A percentile compares a stretch with the other conserved stretches of the same genome.
These are phyloP conservation scores for Piloderma croceum DNA, from an alignment of 768 basidiomycete genomes.

Conservation along the genomic window DNA sequence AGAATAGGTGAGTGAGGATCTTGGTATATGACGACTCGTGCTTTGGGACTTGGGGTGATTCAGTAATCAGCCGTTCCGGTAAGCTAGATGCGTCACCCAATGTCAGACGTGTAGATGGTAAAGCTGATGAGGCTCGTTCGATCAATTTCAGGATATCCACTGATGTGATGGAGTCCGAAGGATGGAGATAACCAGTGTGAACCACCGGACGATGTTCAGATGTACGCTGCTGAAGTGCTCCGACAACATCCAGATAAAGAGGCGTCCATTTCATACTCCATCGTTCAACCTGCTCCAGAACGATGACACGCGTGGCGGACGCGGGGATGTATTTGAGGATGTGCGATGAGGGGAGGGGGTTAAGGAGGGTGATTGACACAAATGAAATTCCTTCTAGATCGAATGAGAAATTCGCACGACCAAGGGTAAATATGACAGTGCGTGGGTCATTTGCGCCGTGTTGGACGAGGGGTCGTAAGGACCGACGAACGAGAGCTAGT, in stretches of 20 bases:
- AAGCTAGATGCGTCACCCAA: slow-evolving; percentile 38
- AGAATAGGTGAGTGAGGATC: slow-evolving; percentile 78
- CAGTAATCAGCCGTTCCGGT: too few species aligned
- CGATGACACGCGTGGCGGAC: slow-evolving; percentile 61
- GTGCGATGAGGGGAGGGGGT: slow-evolving; percentile 52
- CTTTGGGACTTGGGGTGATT: slow-evolving; percentile 68
- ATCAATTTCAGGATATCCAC: slow-evolving; percentile 51
- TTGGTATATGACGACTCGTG: slow-evolving; percentile 91
- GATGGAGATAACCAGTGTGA: slow-evolving; percentile 59
- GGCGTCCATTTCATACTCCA: slow-evolving; percentile 87
- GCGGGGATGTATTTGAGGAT: slow-evolving; percentile 56
- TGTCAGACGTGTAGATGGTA: slow-evolving; percentile 39
- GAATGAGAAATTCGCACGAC: slow-evolving; percentile 38
- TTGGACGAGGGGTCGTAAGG: slow-evolving; percentile 49
- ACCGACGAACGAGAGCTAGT: slow-evolving; percentile 53
- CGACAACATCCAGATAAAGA: slow-evolving; percentile 76
- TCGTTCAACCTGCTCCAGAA: slow-evolving; percentile 73
- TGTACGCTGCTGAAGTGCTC: slow-evolving; percentile 59
- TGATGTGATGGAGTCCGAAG: slow-evolving; percentile 31
- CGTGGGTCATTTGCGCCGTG: slow-evolving; percentile 52
- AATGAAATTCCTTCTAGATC: slow-evolving; percentile 56
- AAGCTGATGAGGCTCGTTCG: slow-evolving; percentile 31
- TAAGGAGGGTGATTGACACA: slow-evolving; percentile 60
- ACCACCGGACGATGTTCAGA: slow-evolving; percentile 46
- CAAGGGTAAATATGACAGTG: slow-evolving; percentile 69